Percentiles rank a stretch among this genome's conserved stretches.
phyloP scores from a whole-genome alignment of 768 basidiomycete species.

The Serendipita sp. region DNA sequence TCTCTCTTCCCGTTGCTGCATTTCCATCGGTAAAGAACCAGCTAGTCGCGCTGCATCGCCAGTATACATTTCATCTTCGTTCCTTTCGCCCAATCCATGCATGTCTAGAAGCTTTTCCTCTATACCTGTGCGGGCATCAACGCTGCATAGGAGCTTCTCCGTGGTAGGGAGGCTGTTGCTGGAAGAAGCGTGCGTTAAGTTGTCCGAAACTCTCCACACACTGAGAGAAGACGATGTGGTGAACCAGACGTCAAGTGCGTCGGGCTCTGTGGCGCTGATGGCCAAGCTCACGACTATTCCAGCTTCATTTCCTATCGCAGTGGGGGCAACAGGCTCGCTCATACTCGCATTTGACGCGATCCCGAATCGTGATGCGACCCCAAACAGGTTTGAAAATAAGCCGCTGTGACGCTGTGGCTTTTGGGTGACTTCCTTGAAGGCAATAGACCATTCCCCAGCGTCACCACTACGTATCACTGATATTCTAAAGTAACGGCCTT shows the following conservation, averaged over 20 bases:
- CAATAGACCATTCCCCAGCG: background rate
- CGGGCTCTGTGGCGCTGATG: conserved; percentile 26
- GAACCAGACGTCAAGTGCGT: conserved; percentile 46
- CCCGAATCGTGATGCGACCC: background rate
- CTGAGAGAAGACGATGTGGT: conserved; percentile 52
- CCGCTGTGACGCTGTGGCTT: background rate
- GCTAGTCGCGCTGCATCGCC: conserved; percentile 42
- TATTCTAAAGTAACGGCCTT: conserved; percentile 48
- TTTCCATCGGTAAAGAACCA: conserved; percentile 29
- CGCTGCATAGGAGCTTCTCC: background rate
- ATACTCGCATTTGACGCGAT: background rate
- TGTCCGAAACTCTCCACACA: conserved; percentile 42
- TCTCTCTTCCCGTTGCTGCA: conserved; percentile 24
- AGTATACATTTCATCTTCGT: conserved; percentile 23
- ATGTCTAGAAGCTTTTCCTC: conserved; percentile 4
- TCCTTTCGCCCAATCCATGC: background rate
- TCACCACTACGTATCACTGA: conserved; percentile 27
- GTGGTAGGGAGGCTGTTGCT: background rate
- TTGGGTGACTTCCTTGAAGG: background rate
- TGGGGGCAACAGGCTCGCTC: background rate
- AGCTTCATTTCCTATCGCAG: background rate
- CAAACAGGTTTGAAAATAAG: background rate
- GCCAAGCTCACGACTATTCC: conserved; percentile 19
- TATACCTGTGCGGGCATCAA: background rate
- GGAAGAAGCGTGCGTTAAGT: background rate